A percentile compares a stretch with the other conserved stretches of the same genome.
These are phyloP conservation scores for Podospora pseudoanserina DNA, from an alignment of 495 filamentous ascomycete species.

Conservation along the genomic window DNA sequence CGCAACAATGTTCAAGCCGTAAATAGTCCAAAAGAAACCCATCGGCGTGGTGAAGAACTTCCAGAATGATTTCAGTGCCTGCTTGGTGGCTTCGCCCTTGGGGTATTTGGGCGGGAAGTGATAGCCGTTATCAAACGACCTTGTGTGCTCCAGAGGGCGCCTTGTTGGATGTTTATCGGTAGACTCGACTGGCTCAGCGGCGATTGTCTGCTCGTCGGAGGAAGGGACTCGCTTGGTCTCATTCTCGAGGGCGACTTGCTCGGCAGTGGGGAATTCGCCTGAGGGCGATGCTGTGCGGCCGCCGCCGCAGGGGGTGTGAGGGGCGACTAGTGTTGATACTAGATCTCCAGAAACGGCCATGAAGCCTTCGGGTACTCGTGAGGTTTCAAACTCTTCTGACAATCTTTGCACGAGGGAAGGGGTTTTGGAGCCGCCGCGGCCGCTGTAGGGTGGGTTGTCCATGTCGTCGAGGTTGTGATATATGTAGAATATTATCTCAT, in stretches of 20 bases:
- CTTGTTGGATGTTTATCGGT: not conserved
- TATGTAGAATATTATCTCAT: not conserved
- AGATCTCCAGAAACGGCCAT: slow-evolving; percentile 50
- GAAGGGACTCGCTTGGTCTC: not conserved
- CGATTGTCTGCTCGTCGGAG: slow-evolving; percentile 4
- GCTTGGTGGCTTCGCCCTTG: slow-evolving; percentile 54
- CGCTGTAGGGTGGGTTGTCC: not conserved
- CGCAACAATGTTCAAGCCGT: slow-evolving; percentile 75
- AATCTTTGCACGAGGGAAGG: slow-evolving; percentile 39
- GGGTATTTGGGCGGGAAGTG: slow-evolving; percentile 66
- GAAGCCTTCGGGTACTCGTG: slow-evolving; percentile 49
- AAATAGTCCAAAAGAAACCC: slow-evolving; percentile 71
- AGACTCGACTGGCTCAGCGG: not conserved
- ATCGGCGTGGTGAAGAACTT: slow-evolving; percentile 56
- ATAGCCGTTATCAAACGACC: slow-evolving; percentile 56
- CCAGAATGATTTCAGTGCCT: slow-evolving; percentile 55
- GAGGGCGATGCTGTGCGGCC: not conserved
- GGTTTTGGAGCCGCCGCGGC: slow-evolving; percentile 22
- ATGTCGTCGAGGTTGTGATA: not conserved
- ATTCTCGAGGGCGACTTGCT: not conserved
- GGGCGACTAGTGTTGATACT: slow-evolving; percentile 24
- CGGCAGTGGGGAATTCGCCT: not conserved
- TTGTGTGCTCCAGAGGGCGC: slow-evolving; percentile 11
- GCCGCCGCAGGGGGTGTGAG: not conserved
- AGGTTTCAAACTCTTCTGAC: slow-evolving; percentile 46